Percentiles rank a stretch among this genome's conserved stretches.
Evolutionary conservation across 2,329 filamentous ascomycete species (phyloP).

Genomic region (Paraconiothyrium sp.): DNA sequence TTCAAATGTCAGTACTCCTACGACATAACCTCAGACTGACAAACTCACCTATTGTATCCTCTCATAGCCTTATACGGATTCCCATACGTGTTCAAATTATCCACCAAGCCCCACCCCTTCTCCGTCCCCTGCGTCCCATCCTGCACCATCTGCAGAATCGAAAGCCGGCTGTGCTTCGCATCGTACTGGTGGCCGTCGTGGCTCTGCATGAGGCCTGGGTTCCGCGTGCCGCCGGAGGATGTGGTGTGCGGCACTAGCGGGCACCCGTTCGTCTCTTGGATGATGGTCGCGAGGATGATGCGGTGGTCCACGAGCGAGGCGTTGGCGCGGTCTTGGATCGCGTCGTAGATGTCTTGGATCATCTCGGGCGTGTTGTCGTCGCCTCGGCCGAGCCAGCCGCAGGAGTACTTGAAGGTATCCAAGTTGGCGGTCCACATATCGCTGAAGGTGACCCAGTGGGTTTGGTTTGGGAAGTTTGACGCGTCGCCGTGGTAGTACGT

Average conservation of each 20-base stretch:
- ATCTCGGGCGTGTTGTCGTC: conserved; percentile 24
- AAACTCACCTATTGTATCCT: conserved; percentile 21
- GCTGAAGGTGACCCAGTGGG: conserved; percentile 35
- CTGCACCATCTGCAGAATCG: conserved; percentile 27
- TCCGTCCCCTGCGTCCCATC: conserved; percentile 28
- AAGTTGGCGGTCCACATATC: conserved; percentile 38
- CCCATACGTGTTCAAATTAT: conserved; percentile 25
- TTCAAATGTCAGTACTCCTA: conserved; percentile 4
- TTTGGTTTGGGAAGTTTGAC: conserved; percentile 30
- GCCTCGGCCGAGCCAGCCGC: conserved; percentile 26
- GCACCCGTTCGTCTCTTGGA: conserved; percentile 26
- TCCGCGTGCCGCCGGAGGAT: conserved; percentile 24
- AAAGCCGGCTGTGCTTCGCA: conserved; percentile 25
- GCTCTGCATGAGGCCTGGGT: conserved; percentile 39
- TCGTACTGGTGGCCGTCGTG: conserved; percentile 30
- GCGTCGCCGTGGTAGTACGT: conserved; percentile 43
- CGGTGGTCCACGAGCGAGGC: conserved; percentile 26
- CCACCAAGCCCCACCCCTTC: conserved; percentile 25
- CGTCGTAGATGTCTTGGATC: conserved; percentile 25
- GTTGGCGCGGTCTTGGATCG: conserved; percentile 26
- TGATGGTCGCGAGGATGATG: conserved; percentile 26
- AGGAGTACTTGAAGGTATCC: conserved; percentile 29
- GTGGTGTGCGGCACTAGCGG: conserved; percentile 22
- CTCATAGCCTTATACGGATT: conserved; percentile 26
- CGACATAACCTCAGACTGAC: too few relatives aligned